Evolutionary conservation across 2,329 filamentous ascomycete genomes (phyloP), one percentile per base, ranked within the genome.

Genomic region (Cadophora sp.): DNA sequence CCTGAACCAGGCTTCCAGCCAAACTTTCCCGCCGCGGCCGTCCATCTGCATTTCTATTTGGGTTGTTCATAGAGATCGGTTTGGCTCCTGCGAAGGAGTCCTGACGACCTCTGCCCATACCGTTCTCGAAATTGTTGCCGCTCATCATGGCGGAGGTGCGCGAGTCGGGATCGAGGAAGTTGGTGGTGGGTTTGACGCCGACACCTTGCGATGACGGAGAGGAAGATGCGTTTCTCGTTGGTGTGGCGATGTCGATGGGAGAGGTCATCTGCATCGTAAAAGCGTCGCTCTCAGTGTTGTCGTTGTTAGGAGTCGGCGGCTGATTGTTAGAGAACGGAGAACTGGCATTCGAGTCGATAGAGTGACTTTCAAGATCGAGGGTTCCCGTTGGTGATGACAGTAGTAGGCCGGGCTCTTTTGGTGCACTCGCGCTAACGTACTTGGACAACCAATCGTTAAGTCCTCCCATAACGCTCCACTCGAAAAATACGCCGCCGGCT

Each of bases 1-100:
- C 94, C 72, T 90, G 91, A 81, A 90, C 88, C 67, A 90, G 80
- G 76, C 88, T 91, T 60, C 87, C 88, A 19, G 87, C 88, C 40
- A 90, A 79, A 66, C 85, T 88, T 78, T 91, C 89, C 73, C 88
- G 83, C 71, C 88, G 84, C 64, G 83, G 85, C 70, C 87, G 85
- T 76, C 83, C 84, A 73, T 84, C 83, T 74, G 83, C 80, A 73
- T 88, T 86, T 79, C 87, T 85, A 76, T 89, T 89, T 62, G 87
- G 84, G 74, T 89, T 90, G 68, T 76, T 85, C 83, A 90, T 87
- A 69, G 87, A 89, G 72, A 91, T 91, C 73, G 89, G 88, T 79
- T 89, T 90, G 26, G 88, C 86, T 60, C 87, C 86, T 67, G 86
- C 85, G 78, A 90, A 90, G 64, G 88, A 90, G 81, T 90, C 87